Evolutionary conservation across 805 yeast species (phyloP), one percentile per base, ranked within the genome.

Genomic region (Ogataea thermomethanolica): DNA sequence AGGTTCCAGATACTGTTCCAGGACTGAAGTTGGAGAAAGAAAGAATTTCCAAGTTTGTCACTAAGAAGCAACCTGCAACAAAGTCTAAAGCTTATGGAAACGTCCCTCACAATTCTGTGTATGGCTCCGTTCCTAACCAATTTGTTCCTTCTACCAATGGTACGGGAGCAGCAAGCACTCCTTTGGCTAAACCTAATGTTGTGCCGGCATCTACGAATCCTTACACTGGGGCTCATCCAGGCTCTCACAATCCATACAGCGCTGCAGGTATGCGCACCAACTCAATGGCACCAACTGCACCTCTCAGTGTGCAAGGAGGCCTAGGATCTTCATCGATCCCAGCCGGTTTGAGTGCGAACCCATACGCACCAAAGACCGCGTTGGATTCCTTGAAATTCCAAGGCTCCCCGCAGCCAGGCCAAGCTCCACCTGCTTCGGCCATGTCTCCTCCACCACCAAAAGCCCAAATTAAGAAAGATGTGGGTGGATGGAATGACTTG

Each of bases 11-110:
- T 32, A 78, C 78, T 39, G 78, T 81, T 51, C 84, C 83, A 31
- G 86, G 81, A 20, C 80, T 84, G 35, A 76, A 73, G 40, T 53
- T 67, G 15, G 96, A 87, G 55, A 85, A 81, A 61, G 90, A 85
- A 48, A 80, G 99, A 53, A 81, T 91, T 13, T 48, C 71, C 33
- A 79, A 77, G 51, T 95, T 95, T 7, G 69, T 79, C 48, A 22
- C 40, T 45, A 20, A 37, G 22, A 33, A 29, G n/a, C 22, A 37
- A 8, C 5, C 38, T n/a, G 26, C 35, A 7, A 15, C 37, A 15
- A 32, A 38, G 36, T 41, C 37, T 24, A 39, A 39, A 31, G 26
- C 43, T 4, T 39, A 39, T 15, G 37, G 38, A 6, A 37, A 37
- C 10, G 15, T 38, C 15, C 14, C 37, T 5, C 33, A 38, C 10